Base-by-base conservation (phyloP, 108 stramenopile genomes). In the Cyclostephanos invisitatus region DNA sequence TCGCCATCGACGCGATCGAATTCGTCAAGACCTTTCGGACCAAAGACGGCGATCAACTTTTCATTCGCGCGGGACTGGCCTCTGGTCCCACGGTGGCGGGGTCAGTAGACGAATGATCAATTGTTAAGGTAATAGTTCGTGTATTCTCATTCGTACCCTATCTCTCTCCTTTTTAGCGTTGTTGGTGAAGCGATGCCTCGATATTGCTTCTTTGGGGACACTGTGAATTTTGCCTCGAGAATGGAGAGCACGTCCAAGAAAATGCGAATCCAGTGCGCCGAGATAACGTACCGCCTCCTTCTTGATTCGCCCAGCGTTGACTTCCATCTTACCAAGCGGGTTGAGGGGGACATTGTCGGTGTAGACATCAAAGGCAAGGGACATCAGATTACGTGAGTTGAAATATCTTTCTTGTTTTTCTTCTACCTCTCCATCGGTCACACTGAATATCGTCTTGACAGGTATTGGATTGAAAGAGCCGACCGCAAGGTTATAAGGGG, bases 311-410 rank as follows among this genome's bases (percentile, higher is more conserved):
- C 79, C 7, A 61, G 40, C 14, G 40, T 55, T 27, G 12, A 28
- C 1, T 80, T 80, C 69, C 40, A 59, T 27, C 36, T 80, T 4
- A 44, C 48, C 24, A 59, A 75, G 68, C 57, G 79, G 21, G 49
- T 61, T 14, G 79, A 80, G 63, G 64, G 57, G 20, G 79, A 61
- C 25, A 18, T 60, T 5, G 57, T 51, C n/a, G 79, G 79, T 10
- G 58, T 80, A 7, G 49, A 69, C 24, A 40, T 80, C 18, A 80
- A 80, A 62, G 79, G 79, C 18, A 80, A 80, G 47, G 79, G 79
- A 7, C 73, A 74, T 20, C 73, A 68, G 24, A 63, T 37, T 7
- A 80, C 79, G 29, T 75, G 40, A 42, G 40, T 42, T 42, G 9
- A 11, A 42, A 42, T 42, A 11, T 4, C 3, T 42, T 42, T 42